Evolutionary conservation across 2,329 filamentous ascomycete genomes (phyloP), one percentile per base, ranked within the genome.

Genomic region (Aspergillus tamarii): DNA sequence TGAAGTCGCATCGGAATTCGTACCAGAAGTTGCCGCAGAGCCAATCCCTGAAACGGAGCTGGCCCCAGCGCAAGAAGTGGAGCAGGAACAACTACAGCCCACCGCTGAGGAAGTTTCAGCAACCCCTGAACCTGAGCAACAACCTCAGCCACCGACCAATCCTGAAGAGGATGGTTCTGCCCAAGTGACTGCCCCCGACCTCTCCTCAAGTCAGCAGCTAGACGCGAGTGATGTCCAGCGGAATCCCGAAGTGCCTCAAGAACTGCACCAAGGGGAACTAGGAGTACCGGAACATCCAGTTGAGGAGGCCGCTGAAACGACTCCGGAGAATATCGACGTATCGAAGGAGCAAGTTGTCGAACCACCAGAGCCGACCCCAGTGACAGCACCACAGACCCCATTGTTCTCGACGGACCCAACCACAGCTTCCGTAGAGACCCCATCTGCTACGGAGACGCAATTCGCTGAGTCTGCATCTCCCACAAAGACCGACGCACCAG

Each of bases 401-500:
- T 57, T 69, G 39, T 70, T 69, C 54, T 70, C 71, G 41, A 69
- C 69, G 34, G 66, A 66, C 34, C 43, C 59, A 45, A 55, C 58
- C 12, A 50, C 54, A 19, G 43, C 41, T 32, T 59, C 61, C 41
- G 48, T 55, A 30, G 66, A 66, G 43, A 57, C 61, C 19, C 76
- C 74, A 34, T 75, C 72, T 30, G 62, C 69, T 41, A 73, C 72
- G 5, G 74, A 77, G 52, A 67, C 70, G 57, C 71, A 70, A 59
- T 74, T 69, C 63, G 67, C 73, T 63, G 66, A 71, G 64, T 72
- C 66, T 63, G 59, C 71, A 57, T 64, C 70, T 59, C 68, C 63
- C 59, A 55, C 66, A 28, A 67, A 70, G 62, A 54, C 63, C 10
- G 67, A 60, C 16, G 64, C 58, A 23, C 61, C 59, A 32, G 63